A percentile compares a stretch with the other conserved stretches of the same genome.
These are phyloP conservation scores for Ceratobasidium sp. DNA, from an alignment of 1,284 basidiomycete species.

Conservation along the genomic window DNA sequence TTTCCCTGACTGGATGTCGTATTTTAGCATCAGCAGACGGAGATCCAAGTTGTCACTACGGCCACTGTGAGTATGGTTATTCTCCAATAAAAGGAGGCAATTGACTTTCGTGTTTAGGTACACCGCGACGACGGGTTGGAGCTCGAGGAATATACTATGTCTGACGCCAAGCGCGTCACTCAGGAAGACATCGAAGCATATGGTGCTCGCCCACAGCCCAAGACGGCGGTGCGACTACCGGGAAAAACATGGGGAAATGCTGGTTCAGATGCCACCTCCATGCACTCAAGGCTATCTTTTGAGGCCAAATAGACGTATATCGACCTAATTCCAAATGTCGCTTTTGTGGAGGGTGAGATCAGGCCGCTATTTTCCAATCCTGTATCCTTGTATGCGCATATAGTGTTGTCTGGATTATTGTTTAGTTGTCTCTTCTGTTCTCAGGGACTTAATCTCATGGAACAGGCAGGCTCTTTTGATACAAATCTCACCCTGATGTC, in stretches of 20 bases:
- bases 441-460: too few species aligned
- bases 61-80: conserved; percentile 31
- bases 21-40: neutral
- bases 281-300: conserved; percentile 22
- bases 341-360: too few species aligned
- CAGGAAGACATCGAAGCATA: neutral
- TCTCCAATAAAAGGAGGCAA: neutral
- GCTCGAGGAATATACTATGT: conserved; percentile 8
- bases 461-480: too few species aligned
- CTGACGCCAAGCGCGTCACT: neutral
- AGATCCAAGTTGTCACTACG: conserved; percentile 24
- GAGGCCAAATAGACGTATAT: conserved; percentile 11
- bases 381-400: too few species aligned
- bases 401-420: too few species aligned
- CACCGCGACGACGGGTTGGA: conserved; percentile 35
- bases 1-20: neutral
- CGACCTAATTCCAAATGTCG: too few species aligned
- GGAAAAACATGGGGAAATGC: conserved; percentile 3
- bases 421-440: too few species aligned
- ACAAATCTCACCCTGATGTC: too few species aligned
- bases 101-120: neutral
- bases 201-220: neutral
- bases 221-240: conserved; percentile 14
- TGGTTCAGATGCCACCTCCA: conserved; percentile 17
- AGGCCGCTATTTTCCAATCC: too few species aligned